These are phyloP conservation scores for Phytophthora niederhauseri DNA, from an alignment of 352 stramenopile genomes.

Conservation along the genomic window DNA sequence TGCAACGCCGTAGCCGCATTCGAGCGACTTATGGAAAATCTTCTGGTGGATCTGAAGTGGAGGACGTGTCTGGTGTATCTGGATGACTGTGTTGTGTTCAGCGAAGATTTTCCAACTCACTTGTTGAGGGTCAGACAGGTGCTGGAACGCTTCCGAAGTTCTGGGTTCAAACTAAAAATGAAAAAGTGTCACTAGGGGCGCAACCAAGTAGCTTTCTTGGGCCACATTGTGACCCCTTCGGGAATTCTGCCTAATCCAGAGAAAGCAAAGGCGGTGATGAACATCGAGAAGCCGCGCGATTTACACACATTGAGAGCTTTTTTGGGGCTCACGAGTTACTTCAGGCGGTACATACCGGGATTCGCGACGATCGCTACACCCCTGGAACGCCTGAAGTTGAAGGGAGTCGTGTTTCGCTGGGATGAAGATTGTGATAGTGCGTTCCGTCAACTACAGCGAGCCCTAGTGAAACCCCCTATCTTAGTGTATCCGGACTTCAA, in stretches of 20 bases:
- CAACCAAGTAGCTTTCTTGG: too few relatives aligned
- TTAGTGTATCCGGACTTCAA: slow-evolving; percentile 6
- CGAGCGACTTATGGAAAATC: background rate
- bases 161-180: slow-evolving; percentile 7
- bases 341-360: too few relatives aligned
- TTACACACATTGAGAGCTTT: background rate
- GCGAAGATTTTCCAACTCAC: background rate
- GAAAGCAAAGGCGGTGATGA: background rate
- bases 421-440: slow-evolving; percentile 1
- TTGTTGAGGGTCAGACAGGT: background rate
- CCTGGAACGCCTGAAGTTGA: slow-evolving; percentile 4
- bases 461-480: background rate
- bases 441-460: slow-evolving; percentile 2
- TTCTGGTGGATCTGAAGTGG: slow-evolving; percentile 5
- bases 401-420: background rate
- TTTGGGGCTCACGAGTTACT: background rate
- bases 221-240: too few relatives aligned
- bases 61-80: slow-evolving; percentile 5
- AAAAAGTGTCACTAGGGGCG: slow-evolving; percentile 6
- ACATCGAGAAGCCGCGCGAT: background rate
- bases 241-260: too few relatives aligned
- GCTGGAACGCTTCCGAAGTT: background rate
- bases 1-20: slow-evolving; percentile 8
- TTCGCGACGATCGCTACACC: background rate
- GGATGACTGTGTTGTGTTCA: slow-evolving; percentile 7